Evolutionary conservation across 2,329 filamentous ascomycete genomes (phyloP), one percentile per base, ranked within the genome.

Genomic region (Alternaria sp.): DNA sequence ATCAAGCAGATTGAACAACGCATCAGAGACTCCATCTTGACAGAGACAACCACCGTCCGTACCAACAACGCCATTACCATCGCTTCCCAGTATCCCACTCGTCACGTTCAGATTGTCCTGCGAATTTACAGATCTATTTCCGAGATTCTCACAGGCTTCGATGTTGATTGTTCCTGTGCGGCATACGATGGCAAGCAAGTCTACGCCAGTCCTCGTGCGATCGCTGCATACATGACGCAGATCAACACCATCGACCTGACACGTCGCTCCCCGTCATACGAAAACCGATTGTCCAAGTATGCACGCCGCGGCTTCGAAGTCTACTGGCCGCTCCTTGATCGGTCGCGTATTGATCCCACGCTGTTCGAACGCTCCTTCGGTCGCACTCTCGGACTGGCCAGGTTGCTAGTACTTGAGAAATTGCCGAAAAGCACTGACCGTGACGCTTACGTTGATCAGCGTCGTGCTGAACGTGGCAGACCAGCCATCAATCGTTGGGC

Each of bases 31-130:
- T 89, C 91, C 4, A 90, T 96, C 57, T 83, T 96, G 21, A 87
- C 89, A n/a, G 93, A 97, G 79, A 92, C 91, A 1, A 95, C 92
- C 0, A 92, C 92, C 0, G 88, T 97, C 49, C 87, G 93, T 37
- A 96, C 93, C 18, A 96, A 95, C 82, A 91, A 96, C 73, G 91
- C 93, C 10, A 89, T 97, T 61, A 96, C 93, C 0, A 96, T 97
- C 74, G 92, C 88, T 33, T 93, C 90, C 47, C 90, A 95, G 77
- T 94, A 96, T 74, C 93, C 93, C 0, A 93, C 89, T 37, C 89
- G 93, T 3, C 93, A 96, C 75, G 86, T 96, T 4, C 92, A 95
- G 84, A 93, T 97, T 71, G 93, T 97, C 21, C 85, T 96, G 28
- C 90, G 93, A 37, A 88, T 96, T 41, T 96, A 97, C 83, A 92